A percentile compares a stretch with the other conserved stretches of the same genome.
These are phyloP conservation scores for Skeletonema grethae DNA, from an alignment of 108 stramenopile species.

Conservation along the genomic window DNA sequence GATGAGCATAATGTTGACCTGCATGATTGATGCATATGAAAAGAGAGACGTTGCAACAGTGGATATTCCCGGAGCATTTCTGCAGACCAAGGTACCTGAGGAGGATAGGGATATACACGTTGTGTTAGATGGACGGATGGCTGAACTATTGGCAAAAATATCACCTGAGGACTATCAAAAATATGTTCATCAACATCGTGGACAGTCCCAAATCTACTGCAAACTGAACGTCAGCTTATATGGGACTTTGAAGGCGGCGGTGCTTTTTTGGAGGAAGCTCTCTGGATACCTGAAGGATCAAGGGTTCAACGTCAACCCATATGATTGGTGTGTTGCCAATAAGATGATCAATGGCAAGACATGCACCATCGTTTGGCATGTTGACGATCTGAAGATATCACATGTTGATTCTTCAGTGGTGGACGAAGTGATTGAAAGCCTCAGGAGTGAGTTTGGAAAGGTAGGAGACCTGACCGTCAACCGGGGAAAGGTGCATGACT, in stretches of 20 bases:
- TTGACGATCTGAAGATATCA: slow-evolving; percentile 44
- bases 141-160: slow-evolving; percentile 28
- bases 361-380: slow-evolving; percentile 32
- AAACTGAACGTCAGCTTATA: slow-evolving; percentile 6
- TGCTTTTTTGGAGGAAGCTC: slow-evolving; percentile 15
- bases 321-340: slow-evolving; percentile 40
- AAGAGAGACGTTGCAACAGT: slow-evolving; percentile 43
- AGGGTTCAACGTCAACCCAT: slow-evolving; percentile 32
- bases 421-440: slow-evolving; percentile 11
- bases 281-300: not conserved
- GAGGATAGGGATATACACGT: slow-evolving; percentile 20
- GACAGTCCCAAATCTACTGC: slow-evolving; percentile 1
- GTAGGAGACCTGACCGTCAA: slow-evolving; percentile 17
- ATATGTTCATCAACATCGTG: slow-evolving; percentile 14
- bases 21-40: slow-evolving; percentile 50
- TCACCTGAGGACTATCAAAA: slow-evolving; percentile 20
- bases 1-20: slow-evolving; percentile 9
- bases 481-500: slow-evolving; percentile 49
- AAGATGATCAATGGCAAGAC: slow-evolving; percentile 36
- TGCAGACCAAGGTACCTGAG: slow-evolving; percentile 44
- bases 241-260: slow-evolving; percentile 10
- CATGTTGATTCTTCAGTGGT: slow-evolving; percentile 27
- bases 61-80: slow-evolving; percentile 56
- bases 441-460: slow-evolving; percentile 5
- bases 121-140: slow-evolving; percentile 28